Evolutionary conservation across 768 basidiomycete genomes (phyloP), one percentile per base, ranked within the genome.

Genomic region (Punctularia strigosozonata): DNA sequence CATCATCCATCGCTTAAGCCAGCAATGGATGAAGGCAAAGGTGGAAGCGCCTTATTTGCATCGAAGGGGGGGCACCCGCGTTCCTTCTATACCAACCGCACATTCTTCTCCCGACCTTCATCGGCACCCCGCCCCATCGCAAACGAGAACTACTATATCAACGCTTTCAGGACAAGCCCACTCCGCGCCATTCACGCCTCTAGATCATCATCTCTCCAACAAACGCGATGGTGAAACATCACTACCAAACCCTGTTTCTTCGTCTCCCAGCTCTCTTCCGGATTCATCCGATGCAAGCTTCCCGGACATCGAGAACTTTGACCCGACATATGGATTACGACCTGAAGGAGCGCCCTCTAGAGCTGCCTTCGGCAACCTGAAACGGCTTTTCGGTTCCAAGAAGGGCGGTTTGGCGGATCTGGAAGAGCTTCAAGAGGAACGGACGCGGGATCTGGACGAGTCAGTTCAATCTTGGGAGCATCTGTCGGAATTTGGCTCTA

Each of bases 281-380:
- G 12, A 10, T 10, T 15, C 8, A 28, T 50, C 49, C 12, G 49
- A 49, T 1, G 46, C 56, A 18, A 58, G 64, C 7, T 71, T 76
- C 39, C 72, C 74, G 15, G 73, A 75, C 24, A 65, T 90, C 23
- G 91, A 95, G 60, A 79, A 85, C 44, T 95, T 86, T 56, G 94
- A 98, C 51, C 94, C 91, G 1, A 97, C 94, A 0, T 97, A 99
- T 52, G 94, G 94, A 13, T 64, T 98, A 10, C 80, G 94, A 19
- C 89, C 90, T 0, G 92, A 97, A 52, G 85, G 87, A 2, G 65
- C 94, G 2, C 91, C 91, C 0, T 70, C 73, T 1, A 92, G 89
- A 60, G 81, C 80, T 43, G 72, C 78, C 3, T 95, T 92, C 56
- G 68, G 71, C 32, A 73, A 73, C 5, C 91, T 95, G 47, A 76